These are phyloP conservation scores for Chrysoporthe austroafricana DNA, from an alignment of 2,329 filamentous ascomycete genomes.

Conservation along the genomic window DNA sequence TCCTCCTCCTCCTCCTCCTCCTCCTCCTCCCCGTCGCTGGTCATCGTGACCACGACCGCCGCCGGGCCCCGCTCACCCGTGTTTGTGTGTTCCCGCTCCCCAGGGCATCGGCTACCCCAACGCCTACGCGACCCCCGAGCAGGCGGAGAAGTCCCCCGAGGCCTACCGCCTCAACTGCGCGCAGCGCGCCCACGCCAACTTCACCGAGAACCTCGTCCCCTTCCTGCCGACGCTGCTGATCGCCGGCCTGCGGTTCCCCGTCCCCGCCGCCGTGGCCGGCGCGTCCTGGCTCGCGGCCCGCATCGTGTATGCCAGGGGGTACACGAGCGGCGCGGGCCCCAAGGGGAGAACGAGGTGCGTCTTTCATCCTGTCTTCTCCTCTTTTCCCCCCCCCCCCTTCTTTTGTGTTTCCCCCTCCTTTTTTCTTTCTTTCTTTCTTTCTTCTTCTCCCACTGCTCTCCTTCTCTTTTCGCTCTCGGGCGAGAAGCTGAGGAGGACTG, in stretches of 20 bases:
- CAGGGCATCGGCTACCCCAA: slow-evolving; percentile 58
- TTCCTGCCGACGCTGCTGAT: slow-evolving; percentile 58
- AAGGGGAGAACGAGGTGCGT: slow-evolving; percentile 19
- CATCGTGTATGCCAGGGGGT: slow-evolving; percentile 59
- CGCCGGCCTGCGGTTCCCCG: slow-evolving; percentile 59
- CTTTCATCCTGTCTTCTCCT: not conserved
- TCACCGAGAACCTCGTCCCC: slow-evolving; percentile 62
- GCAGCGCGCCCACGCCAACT: slow-evolving; percentile 67
- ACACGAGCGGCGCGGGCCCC: slow-evolving; percentile 39
- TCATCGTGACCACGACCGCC: not conserved
- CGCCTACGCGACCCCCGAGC: slow-evolving; percentile 58
- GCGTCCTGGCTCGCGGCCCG: slow-evolving; percentile 57
- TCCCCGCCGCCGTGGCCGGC: slow-evolving; percentile 53
- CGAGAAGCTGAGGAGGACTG: too few relatives aligned
- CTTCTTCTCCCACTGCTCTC: not conserved
- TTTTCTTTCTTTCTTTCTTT: not conserved
- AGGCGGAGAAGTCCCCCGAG: slow-evolving; percentile 56
- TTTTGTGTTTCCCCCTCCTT: not conserved
- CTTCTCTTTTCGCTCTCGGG: too few relatives aligned
- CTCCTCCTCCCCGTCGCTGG: too few relatives aligned
- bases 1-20: too few relatives aligned
- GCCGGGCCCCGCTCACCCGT: too few relatives aligned
- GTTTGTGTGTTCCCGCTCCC: too few relatives aligned
- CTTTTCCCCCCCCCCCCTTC: not conserved
- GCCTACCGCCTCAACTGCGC: slow-evolving; percentile 67